Evolutionary conservation across 2,329 filamentous ascomycete species (phyloP), one percentile per base, ranked within the genome.

Genomic region (Epichloe bromicola): DNA sequence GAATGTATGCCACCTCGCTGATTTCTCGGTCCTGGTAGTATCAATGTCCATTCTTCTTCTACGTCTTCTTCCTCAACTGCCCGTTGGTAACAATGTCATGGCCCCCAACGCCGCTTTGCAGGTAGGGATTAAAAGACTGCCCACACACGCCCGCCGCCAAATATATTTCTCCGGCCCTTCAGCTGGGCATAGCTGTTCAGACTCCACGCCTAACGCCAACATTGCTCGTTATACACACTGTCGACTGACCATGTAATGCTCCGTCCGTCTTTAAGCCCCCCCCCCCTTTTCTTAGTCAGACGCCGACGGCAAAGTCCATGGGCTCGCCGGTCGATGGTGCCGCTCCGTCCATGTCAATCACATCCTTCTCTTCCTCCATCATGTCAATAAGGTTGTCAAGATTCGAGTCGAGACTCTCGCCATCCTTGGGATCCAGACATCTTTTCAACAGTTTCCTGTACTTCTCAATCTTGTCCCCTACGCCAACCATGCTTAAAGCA

Each of bases 381-480:
- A 81, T 78, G 45, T 75, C 71, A 58, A 82, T 79, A 54, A 82
- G 67, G 53, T 73, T 77, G 60, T 80, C 76, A 48, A 82, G 65
- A 59, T 80, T 82, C 43, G 74, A 71, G 63, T 88, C 85, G 37
- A 88, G 74, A 56, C 79, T 82, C 57, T 86, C 82, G 52, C 74
- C 74, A 47, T 86, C 83, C 57, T 79, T 74, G 15, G 82, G 74
- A 26, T 83, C 82, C 30, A 89, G 70, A 53, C 85, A 87, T 53
- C 78, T 77, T 53, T 78, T 79, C 34, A 88, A 78, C 33, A 89
- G 72, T 51, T 76, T 76, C 54, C 84, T 76, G 65, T 90, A 91
- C 63, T 83, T 80, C 58, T 83, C 82, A 56, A 86, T 85, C 62
- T 82, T 82, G 64, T 87, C 83, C 37, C 83, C 81, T 38, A 83